These are phyloP conservation scores for Pyrus betulifolia DNA, from an alignment of 306 rosid genomes.

Conservation along the genomic window DNA sequence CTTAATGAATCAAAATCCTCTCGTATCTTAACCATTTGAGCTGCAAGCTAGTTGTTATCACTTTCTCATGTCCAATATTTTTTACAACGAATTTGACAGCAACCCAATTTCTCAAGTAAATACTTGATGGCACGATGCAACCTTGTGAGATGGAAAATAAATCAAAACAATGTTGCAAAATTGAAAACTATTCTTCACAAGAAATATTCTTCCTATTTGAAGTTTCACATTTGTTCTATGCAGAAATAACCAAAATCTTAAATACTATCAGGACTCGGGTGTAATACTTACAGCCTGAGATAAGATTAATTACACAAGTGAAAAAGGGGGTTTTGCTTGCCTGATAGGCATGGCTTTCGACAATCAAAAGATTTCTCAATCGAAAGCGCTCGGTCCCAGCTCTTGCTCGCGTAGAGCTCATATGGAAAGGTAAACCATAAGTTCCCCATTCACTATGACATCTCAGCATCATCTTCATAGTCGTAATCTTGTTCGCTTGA, in stretches of 20 bases:
- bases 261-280: neutral
- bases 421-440: neutral
- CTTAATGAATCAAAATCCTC: neutral
- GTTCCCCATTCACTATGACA: slow-evolving; percentile 36
- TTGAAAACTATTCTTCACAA: neutral
- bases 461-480: slow-evolving; percentile 92
- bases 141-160: neutral
- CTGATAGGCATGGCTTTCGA: slow-evolving; percentile 12
- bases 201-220: neutral
- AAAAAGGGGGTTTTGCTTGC: neutral
- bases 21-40: neutral
- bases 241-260: neutral
- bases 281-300: slow-evolving; percentile 5
- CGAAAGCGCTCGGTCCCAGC: neutral
- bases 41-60: no score
- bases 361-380: neutral
- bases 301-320: slow-evolving; percentile 3
- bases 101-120: neutral
- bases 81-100: neutral
- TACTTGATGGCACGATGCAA: neutral
- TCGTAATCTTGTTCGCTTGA: slow-evolving; percentile 94
- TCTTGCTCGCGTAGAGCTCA: neutral
- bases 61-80: neutral
- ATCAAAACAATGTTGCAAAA: neutral
- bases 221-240: neutral